A percentile compares a stretch with the other conserved stretches of the same genome.
Conservation (phyloP, 73 alveolate species). For the Symbiodinium natans region DNA sequence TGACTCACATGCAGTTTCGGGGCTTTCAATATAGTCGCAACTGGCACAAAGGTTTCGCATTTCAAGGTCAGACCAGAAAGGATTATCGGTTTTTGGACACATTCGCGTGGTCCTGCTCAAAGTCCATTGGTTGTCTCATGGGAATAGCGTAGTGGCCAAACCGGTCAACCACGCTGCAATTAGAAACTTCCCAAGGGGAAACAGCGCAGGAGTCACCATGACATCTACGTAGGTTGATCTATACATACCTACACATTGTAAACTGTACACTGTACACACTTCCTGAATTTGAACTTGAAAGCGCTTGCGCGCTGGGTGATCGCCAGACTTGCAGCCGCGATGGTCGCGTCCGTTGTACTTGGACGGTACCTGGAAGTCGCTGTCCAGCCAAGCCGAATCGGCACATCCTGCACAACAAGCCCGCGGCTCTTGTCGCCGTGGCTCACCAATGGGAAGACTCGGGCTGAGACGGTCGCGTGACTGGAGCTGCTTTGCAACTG, state of each 20-base stretch:
- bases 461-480: too few relatives aligned
- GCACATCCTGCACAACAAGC: background rate
- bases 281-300: too few relatives aligned
- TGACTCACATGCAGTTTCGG: too few relatives aligned
- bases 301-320: too few relatives aligned
- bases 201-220: background rate
- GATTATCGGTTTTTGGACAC: too few relatives aligned
- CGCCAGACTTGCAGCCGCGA: background rate
- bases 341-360: background rate
- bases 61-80: too few relatives aligned
- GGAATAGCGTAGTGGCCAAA: background rate
- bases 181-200: background rate
- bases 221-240: too few relatives aligned
- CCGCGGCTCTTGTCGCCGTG: background rate
- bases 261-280: background rate
- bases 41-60: too few relatives aligned
- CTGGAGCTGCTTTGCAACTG: background rate
- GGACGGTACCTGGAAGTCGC: background rate
- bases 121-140: too few relatives aligned
- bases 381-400: background rate
- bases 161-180: background rate
- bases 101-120: too few relatives aligned
- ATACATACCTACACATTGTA: too few relatives aligned
- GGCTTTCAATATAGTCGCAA: too few relatives aligned
- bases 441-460: background rate